These are phyloP conservation scores for Salix purpurea DNA, from an alignment of 345 rosid genomes.

Conservation along the genomic window DNA sequence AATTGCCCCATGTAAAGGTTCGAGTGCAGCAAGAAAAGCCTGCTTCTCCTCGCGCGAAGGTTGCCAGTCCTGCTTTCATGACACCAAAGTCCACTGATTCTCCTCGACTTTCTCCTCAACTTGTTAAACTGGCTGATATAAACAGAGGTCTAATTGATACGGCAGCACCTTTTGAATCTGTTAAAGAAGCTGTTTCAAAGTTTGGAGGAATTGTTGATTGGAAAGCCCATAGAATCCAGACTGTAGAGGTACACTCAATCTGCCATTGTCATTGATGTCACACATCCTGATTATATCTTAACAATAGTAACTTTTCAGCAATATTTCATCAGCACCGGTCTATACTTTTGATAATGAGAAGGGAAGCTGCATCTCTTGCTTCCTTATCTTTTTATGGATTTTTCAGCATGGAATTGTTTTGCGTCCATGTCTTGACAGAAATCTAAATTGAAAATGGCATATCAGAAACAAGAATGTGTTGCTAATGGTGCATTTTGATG, in stretches of 20 bases:
- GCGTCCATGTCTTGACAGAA: neutral
- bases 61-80: neutral
- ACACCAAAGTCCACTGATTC: constrained; percentile 4
- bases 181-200: constrained; percentile 89
- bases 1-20: constrained; percentile 31
- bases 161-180: constrained; percentile 84
- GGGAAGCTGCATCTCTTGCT: neutral
- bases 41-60: neutral
- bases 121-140: constrained; percentile 15
- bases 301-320: neutral
- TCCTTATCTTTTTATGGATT: neutral
- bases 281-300: neutral
- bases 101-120: neutral
- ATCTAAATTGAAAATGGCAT: neutral
- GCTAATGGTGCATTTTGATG: neutral
- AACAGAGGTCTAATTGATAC: constrained; percentile 70
- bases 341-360: neutral
- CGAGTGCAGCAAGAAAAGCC: neutral
- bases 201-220: constrained; percentile 96
- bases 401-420: neutral
- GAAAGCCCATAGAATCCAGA: constrained; percentile 83
- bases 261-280: neutral
- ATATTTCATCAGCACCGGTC: neutral
- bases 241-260: constrained; percentile 56
- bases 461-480: neutral